Evolutionary conservation across 2,329 filamentous ascomycete species (phyloP).

Genomic region (Rachicladosporium sp.): DNA sequence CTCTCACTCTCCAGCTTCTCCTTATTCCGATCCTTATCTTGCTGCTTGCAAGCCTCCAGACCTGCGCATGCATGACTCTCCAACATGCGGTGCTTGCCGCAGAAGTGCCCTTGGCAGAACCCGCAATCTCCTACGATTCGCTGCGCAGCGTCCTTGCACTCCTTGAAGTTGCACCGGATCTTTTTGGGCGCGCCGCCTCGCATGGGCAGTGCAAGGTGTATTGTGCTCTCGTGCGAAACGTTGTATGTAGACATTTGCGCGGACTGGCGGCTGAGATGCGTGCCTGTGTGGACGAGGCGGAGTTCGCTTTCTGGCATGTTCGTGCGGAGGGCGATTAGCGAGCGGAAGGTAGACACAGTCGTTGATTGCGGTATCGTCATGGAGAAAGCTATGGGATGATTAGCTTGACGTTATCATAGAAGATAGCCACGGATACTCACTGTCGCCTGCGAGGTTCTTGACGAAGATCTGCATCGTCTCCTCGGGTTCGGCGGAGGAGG

Average conservation of each 20-base stretch:
- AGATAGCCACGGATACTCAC: slow-evolving; percentile 29
- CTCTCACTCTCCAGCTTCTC: slow-evolving; percentile 85
- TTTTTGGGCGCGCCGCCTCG: slow-evolving; percentile 55
- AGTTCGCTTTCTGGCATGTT: slow-evolving; percentile 39
- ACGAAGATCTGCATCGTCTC: slow-evolving; percentile 50
- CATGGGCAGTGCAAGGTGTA: slow-evolving; percentile 45
- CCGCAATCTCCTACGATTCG: slow-evolving; percentile 92
- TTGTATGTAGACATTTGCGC: slow-evolving; percentile 35
- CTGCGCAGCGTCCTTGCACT: slow-evolving; percentile 78
- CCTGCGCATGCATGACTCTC: slow-evolving; percentile 91
- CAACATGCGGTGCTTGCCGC: slow-evolving; percentile 83
- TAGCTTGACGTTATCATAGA: slow-evolving; percentile 10
- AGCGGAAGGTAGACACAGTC: slow-evolving; percentile 42
- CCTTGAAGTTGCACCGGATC: slow-evolving; percentile 76
- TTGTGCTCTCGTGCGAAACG: slow-evolving; percentile 38
- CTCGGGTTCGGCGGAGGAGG: slow-evolving; percentile 30
- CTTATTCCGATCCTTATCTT: slow-evolving; percentile 86
- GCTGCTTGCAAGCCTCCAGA: slow-evolving; percentile 94
- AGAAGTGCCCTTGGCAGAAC: slow-evolving; percentile 90
- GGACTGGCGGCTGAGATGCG: slow-evolving; percentile 36
- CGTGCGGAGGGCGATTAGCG: slow-evolving; percentile 46
- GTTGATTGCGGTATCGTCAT: slow-evolving; percentile 43
- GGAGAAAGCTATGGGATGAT: slow-evolving; percentile 37
- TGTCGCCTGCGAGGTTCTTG: slow-evolving; percentile 46
- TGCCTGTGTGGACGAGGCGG: slow-evolving; percentile 46